Percentiles rank a stretch among this genome's conserved stretches.
Conservation (phyloP, 768 basidiomycete species). For the Tylopilus sp. region DNA sequence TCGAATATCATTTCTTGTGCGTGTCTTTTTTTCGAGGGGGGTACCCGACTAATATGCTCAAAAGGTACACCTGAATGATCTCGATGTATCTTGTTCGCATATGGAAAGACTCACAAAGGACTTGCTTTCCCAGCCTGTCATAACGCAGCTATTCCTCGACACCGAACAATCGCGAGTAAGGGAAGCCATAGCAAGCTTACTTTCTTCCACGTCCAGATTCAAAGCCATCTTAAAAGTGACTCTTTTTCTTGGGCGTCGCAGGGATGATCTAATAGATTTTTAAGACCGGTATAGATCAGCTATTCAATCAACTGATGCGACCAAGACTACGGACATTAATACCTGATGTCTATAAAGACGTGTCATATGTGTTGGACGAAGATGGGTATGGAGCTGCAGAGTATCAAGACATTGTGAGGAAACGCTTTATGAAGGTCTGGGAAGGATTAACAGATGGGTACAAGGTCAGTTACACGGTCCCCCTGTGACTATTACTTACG, state of each 20-base stretch:
- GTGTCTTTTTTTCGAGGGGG: conserved; percentile 28
- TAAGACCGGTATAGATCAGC: conserved; percentile 83
- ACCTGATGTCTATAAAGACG: conserved; percentile 85
- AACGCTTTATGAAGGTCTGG: conserved; percentile 89
- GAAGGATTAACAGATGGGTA: conserved; percentile 83
- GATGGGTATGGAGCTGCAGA: conserved; percentile 82
- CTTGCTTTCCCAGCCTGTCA: conserved; percentile 46
- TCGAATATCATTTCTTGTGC: conserved; percentile 75
- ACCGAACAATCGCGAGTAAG: conserved; percentile 51
- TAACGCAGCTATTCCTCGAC: conserved; percentile 67
- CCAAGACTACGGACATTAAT: conserved; percentile 83
- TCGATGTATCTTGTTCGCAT: conserved; percentile 90
- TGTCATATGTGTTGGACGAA: conserved; percentile 86
- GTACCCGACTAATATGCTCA: background rate
- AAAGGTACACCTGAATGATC: conserved; percentile 87
- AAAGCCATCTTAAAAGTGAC: conserved; percentile 68
- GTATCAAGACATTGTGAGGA: conserved; percentile 80
- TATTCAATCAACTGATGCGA: conserved; percentile 92
- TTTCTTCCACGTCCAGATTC: conserved; percentile 59
- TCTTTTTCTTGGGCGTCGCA: conserved; percentile 12
- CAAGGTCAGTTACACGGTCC: conserved; percentile 48
- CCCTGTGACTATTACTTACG: background rate
- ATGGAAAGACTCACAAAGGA: conserved; percentile 79
- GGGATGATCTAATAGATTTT: conserved; percentile 3
- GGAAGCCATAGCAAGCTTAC: conserved; percentile 46